phyloP scores from a whole-genome alignment of 1,139 yeast genomes.

The Candida buenavistaensis region DNA sequence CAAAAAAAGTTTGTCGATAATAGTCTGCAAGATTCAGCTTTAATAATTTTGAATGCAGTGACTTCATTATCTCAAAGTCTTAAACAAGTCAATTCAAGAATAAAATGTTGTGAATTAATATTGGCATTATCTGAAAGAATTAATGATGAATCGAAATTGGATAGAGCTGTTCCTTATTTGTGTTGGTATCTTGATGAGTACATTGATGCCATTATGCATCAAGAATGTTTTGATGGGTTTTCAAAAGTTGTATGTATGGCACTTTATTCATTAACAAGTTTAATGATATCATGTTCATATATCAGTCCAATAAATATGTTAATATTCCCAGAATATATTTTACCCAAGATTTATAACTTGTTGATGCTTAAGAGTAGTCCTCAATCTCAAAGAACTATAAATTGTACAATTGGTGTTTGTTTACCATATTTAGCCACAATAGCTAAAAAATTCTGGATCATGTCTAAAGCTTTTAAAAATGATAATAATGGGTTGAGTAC shows the following conservation, averaged over 20 bases:
- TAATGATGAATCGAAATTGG: constrained; percentile 81
- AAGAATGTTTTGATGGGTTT: constrained; percentile 14
- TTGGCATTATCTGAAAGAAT: constrained; percentile 75
- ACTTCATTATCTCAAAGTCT: constrained; percentile 68
- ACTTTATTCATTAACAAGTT: constrained; percentile 56
- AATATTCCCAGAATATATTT: constrained; percentile 75
- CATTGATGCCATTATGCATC: constrained; percentile 16
- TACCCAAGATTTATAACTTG: constrained; percentile 64
- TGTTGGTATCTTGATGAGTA: constrained; percentile 47
- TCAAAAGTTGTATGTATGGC: constrained; percentile 60
- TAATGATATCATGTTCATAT: constrained; percentile 62
- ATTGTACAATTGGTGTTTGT: constrained; percentile 57
- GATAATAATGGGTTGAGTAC: constrained; percentile 18
- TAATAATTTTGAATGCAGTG: constrained; percentile 63
- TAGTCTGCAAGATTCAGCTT: constrained; percentile 49
- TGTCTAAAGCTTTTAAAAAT: constrained; percentile 58
- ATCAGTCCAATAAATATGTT: constrained; percentile 75
- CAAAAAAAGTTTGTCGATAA: constrained; percentile 25
- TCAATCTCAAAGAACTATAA: constrained; percentile 20
- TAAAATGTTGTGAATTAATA: constrained; percentile 75
- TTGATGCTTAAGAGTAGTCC: constrained; percentile 20
- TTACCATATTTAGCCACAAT: constrained; percentile 67
- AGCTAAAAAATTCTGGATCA: constrained; percentile 63
- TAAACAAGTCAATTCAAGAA: constrained; percentile 58
- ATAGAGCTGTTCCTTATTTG: constrained; percentile 80